These are phyloP conservation scores for Bryum argenteum DNA, from an alignment of 225 moss, liverwort and hornwort species.

Conservation along the genomic window DNA sequence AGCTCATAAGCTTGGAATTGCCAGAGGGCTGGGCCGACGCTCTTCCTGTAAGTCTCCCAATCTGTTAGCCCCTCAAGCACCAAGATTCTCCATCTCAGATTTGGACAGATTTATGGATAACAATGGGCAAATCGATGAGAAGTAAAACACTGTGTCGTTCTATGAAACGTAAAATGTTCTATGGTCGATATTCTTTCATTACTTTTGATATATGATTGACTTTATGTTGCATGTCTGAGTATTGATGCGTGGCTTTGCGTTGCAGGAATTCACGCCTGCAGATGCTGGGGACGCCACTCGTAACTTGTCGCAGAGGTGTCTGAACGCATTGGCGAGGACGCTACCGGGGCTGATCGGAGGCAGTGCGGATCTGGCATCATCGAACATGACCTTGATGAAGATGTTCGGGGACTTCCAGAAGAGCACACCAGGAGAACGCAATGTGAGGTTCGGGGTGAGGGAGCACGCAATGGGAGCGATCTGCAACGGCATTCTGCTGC, in stretches of 20 bases:
- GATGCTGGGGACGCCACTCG: conserved; percentile 80
- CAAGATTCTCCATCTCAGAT: not conserved
- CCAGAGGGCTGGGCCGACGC: conserved; percentile 59
- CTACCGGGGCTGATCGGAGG: conserved; percentile 83
- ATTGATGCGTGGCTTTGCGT: not conserved
- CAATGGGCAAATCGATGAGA: no score
- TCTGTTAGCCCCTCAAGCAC: not conserved
- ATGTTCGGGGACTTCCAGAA: conserved; percentile 98
- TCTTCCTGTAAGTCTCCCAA: conserved; percentile 68
- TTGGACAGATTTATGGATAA: no score
- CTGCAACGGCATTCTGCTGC: conserved; percentile 67
- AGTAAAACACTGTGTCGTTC: not conserved
- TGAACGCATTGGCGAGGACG: conserved; percentile 76
- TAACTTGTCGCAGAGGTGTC: conserved; percentile 73
- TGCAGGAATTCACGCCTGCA: conserved; percentile 63
- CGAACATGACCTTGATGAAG: conserved; percentile 95
- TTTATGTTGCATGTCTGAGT: not conserved
- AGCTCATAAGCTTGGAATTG: conserved; percentile 64
- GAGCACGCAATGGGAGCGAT: conserved; percentile 97
- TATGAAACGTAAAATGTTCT: not conserved
- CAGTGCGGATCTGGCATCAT: conserved; percentile 85
- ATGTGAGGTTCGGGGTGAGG: conserved; percentile 80
- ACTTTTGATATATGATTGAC: not conserved
- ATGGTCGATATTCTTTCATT: not conserved
- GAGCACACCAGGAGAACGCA: conserved; percentile 70